Percentiles rank a stretch among this genome's conserved stretches.
phyloP scores from a whole-genome alignment of 129 eudicot species.

The Gnaphalium uliginosum region DNA sequence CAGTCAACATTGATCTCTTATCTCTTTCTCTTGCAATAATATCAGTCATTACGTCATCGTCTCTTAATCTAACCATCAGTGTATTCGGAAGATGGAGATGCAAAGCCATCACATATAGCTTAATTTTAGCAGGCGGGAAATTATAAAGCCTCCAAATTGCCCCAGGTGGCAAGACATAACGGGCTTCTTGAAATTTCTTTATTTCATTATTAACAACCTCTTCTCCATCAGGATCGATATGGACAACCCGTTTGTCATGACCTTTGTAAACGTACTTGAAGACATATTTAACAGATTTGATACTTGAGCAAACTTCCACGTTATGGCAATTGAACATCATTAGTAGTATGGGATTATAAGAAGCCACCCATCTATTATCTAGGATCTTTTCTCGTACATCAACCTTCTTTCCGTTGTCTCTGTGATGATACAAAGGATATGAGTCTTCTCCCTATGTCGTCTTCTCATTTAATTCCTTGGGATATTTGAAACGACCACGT shows the following conservation, averaged over 20 bases:
- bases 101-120: background rate
- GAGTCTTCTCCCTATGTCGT: constrained; percentile 11
- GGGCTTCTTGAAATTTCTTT: background rate
- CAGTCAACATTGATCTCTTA: background rate
- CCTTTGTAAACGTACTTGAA: background rate
- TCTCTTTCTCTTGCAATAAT: background rate
- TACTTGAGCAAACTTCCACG: constrained; percentile 26
- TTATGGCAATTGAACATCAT: constrained; percentile 32
- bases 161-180: background rate
- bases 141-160: background rate
- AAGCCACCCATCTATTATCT: constrained; percentile 33
- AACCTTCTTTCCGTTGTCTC: background rate
- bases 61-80: background rate
- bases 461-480: background rate
- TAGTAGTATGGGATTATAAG: constrained; percentile 24
- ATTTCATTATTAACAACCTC: background rate
- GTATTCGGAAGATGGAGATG: background rate
- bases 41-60: background rate
- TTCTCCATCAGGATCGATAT: background rate
- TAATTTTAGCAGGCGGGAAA: background rate
- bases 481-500: background rate
- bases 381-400: background rate
- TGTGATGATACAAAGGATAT: constrained; percentile 27
- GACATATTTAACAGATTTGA: background rate
- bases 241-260: background rate